Evolutionary conservation across 1,284 basidiomycete species (phyloP).

Genomic region (Heterobasidion occidentale): DNA sequence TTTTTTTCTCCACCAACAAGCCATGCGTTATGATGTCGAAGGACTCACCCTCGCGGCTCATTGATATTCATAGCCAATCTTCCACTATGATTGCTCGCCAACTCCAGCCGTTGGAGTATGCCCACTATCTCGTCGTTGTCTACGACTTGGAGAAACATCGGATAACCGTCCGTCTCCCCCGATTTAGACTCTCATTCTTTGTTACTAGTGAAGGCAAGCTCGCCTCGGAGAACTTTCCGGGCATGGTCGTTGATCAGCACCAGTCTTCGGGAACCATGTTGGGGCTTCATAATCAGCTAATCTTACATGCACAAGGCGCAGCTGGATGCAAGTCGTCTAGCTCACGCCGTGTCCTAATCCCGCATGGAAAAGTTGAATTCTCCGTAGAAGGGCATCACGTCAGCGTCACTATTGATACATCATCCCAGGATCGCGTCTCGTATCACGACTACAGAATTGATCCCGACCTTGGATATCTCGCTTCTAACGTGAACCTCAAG

Average conservation of each 20-base stretch:
- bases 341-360: conserved; percentile 25
- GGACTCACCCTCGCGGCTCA: neutral
- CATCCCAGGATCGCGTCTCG: neutral
- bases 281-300: conserved; percentile 30
- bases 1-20: conserved; percentile 8
- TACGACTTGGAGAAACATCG: neutral
- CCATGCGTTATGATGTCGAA: neutral
- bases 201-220: conserved; percentile 18
- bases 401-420: conserved; percentile 7
- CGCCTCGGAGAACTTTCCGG: conserved; percentile 26
- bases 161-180: conserved; percentile 17
- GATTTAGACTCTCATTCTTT: conserved; percentile 30
- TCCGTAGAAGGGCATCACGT: conserved; percentile 4
- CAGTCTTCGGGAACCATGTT: conserved; percentile 31
- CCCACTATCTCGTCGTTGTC: conserved; percentile 7
- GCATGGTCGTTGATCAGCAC: conserved; percentile 24
- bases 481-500: conserved; percentile 22
- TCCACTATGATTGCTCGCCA: conserved; percentile 22
- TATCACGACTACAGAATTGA: conserved; percentile 30
- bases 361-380: conserved; percentile 22
- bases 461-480: conserved; percentile 27
- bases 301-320: conserved; percentile 22
- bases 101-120: conserved; percentile 23
- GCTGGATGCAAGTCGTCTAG: conserved; percentile 5
- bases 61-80: conserved; percentile 24